Conservation (phyloP, 2,329 filamentous ascomycete species). For the Cladosporium sp. region DNA sequence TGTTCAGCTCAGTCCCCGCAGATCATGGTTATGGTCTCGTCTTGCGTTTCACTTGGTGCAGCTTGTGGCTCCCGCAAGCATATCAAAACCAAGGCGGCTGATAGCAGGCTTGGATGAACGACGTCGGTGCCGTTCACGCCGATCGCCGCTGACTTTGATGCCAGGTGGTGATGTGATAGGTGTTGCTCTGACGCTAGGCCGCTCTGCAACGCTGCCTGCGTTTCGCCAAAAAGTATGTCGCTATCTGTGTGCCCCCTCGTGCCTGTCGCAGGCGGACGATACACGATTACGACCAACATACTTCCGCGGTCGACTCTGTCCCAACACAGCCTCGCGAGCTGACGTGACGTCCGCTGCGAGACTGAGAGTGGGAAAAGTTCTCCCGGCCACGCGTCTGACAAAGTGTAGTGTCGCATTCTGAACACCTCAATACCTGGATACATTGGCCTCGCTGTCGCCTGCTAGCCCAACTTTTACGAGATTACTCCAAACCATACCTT, state of each 20-base stretch:
- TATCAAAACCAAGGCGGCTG: background rate
- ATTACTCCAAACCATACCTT: background rate
- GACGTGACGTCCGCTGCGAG: constrained; percentile 8
- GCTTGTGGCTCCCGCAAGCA: background rate
- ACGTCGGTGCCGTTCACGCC: no score
- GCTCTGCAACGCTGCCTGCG: no score
- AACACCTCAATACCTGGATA: background rate
- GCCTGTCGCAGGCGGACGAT: background rate
- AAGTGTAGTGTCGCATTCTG: background rate
- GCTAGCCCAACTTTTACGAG: background rate
- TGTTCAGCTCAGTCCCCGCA: no score
- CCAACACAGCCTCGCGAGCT: constrained; percentile 1
- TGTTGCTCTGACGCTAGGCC: no score
- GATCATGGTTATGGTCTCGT: no score
- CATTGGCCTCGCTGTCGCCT: background rate
- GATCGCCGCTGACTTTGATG: no score
- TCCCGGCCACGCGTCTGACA: constrained; percentile 10
- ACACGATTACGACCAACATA: no score
- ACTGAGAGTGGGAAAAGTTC: background rate
- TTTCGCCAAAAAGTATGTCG: no score
- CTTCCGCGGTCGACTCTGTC: background rate
- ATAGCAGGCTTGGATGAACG: background rate
- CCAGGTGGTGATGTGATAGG: no score
- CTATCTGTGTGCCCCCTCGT: background rate
- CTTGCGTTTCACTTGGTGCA: background rate